Conservation (phyloP, 2,329 filamentous ascomycete species). For the Magnaporthiopsis incrustans region DNA sequence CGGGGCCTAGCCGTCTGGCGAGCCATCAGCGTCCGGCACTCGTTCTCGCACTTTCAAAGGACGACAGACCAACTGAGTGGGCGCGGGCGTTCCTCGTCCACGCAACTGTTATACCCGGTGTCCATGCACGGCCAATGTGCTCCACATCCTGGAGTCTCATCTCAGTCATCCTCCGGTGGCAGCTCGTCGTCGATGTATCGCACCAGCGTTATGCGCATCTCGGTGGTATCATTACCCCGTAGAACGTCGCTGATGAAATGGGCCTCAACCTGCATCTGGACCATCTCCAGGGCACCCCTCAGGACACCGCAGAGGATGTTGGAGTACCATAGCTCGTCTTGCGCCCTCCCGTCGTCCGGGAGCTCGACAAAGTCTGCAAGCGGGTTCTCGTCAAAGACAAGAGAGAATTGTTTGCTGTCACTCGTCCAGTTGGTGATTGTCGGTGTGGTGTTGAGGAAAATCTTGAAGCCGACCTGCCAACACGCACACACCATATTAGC, state of each 20-base stretch:
- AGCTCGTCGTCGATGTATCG: slow-evolving; percentile 97
- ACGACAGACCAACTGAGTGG: no score
- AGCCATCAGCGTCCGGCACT: neutral
- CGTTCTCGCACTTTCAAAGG: neutral
- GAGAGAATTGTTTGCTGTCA: slow-evolving; percentile 92
- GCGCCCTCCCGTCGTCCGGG: slow-evolving; percentile 88
- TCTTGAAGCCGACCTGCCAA: slow-evolving; percentile 87
- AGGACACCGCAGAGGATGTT: slow-evolving; percentile 94
- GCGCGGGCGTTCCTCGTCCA: neutral
- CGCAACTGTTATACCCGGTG: neutral
- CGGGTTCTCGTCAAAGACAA: slow-evolving; percentile 95
- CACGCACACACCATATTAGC: slow-evolving; percentile 13
- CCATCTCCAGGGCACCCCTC: slow-evolving; percentile 90
- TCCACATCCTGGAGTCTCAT: slow-evolving; percentile 32
- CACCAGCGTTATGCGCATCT: slow-evolving; percentile 89
- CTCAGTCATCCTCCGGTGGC: slow-evolving; percentile 87
- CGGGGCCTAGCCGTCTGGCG: neutral
- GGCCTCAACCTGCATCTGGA: slow-evolving; percentile 97
- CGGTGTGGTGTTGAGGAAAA: slow-evolving; percentile 94
- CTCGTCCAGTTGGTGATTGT: slow-evolving; percentile 91
- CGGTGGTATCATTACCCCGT: slow-evolving; percentile 88
- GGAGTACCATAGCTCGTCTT: slow-evolving; percentile 97
- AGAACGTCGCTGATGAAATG: slow-evolving; percentile 93
- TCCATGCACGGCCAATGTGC: neutral
- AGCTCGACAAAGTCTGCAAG: slow-evolving; percentile 95